These are phyloP conservation scores for Oropetium thomaeum DNA, from an alignment of 176 grass and related monocot species.

Conservation along the genomic window DNA sequence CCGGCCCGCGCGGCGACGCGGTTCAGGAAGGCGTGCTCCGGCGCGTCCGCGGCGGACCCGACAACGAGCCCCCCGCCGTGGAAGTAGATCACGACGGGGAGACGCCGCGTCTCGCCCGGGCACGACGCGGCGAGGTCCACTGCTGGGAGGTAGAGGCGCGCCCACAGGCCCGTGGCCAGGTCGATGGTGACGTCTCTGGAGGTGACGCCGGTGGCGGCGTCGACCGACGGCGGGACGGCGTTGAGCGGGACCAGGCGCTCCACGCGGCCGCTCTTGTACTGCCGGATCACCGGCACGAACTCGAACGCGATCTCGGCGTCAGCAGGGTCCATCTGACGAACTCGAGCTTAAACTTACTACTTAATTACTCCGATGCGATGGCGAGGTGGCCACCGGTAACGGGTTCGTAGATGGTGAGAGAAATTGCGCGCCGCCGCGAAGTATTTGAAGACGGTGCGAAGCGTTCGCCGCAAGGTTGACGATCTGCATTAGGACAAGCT, in stretches of 20 bases:
- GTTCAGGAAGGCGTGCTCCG: conserved; percentile 56
- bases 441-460: neutral
- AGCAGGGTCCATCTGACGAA: conserved; percentile 48
- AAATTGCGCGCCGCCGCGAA: neutral
- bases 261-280: conserved; percentile 50
- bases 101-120: neutral
- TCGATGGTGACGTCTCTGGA: conserved; percentile 52
- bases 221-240: conserved; percentile 35
- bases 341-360: neutral
- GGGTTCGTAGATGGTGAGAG: neutral
- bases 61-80: conserved; percentile 50
- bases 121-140: neutral
- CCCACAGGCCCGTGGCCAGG: conserved; percentile 38
- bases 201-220: conserved; percentile 42
- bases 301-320: conserved; percentile 54
- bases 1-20: conserved; percentile 28
- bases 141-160: conserved; percentile 60
- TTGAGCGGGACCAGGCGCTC: conserved; percentile 31
- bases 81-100: conserved; percentile 50
- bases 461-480: neutral
- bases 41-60: conserved; percentile 35
- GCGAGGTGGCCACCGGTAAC: neutral
- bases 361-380: neutral
- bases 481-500: neutral
- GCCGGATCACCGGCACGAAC: conserved; percentile 47